phyloP scores from a whole-genome alignment of 345 rosid species.

The Gossypium anomalum region DNA sequence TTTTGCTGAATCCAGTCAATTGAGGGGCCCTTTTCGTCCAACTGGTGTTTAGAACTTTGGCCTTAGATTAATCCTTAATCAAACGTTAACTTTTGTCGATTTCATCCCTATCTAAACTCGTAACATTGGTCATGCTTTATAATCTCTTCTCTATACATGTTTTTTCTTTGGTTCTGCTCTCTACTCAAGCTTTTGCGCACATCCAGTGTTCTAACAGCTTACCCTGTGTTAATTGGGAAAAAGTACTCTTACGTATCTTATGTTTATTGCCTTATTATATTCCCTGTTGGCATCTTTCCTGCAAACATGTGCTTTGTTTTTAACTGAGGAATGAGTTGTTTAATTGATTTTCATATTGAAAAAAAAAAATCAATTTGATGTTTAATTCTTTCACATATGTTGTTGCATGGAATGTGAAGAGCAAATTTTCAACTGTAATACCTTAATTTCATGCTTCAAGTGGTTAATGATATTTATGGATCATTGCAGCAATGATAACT shows the following conservation, averaged over 20 bases:
- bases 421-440: not conserved
- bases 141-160: not conserved
- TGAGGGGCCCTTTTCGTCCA: not conserved
- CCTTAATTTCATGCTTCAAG: not conserved
- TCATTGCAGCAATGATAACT: constrained; percentile 57
- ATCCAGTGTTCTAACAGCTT: not conserved
- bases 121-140: not conserved
- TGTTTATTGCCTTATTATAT: not conserved
- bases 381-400: not conserved
- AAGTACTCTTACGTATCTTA: not conserved
- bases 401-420: not conserved
- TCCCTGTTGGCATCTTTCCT: not conserved
- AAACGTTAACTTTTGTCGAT: not conserved
- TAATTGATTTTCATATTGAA: not conserved
- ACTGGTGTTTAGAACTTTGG: not conserved
- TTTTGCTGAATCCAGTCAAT: not conserved
- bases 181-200: not conserved
- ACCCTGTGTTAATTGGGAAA: not conserved
- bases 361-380: not conserved
- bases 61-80: not conserved
- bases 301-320: not conserved
- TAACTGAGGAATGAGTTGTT: not conserved
- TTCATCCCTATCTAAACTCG: not conserved
- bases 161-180: too few relatives aligned
- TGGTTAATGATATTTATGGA: constrained; percentile 21